Conservation (phyloP, 805 yeast species). For the Saccharomycopsis synnaedendra region DNA sequence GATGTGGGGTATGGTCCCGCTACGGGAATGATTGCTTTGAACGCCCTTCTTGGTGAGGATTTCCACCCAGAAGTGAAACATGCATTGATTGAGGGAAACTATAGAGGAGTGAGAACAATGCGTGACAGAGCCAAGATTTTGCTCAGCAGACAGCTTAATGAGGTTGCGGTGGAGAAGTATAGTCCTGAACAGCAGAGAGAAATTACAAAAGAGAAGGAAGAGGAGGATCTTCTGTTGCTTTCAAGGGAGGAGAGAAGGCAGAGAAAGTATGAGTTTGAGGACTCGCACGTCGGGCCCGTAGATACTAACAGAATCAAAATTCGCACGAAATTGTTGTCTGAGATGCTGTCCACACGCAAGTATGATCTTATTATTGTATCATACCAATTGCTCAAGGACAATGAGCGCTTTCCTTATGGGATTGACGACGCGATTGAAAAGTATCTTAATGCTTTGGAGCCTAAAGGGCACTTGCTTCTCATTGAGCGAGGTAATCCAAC, state of each 20-base stretch:
- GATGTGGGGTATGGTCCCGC: slow-evolving; percentile 90
- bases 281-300: slow-evolving; percentile 34
- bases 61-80: slow-evolving; percentile 56
- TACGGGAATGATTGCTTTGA: slow-evolving; percentile 79
- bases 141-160: slow-evolving; percentile 57
- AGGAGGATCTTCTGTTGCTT: slow-evolving; percentile 5
- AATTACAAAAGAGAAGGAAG: slow-evolving; percentile 8
- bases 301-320: slow-evolving; percentile 44
- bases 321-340: slow-evolving; percentile 42
- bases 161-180: slow-evolving; percentile 23
- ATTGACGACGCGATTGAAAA: slow-evolving; percentile 58
- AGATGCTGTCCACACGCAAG: slow-evolving; percentile 29
- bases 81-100: slow-evolving; percentile 56
- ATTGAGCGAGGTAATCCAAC: slow-evolving; percentile 83
- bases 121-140: slow-evolving; percentile 67
- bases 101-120: slow-evolving; percentile 68
- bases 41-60: slow-evolving; percentile 64
- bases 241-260: slow-evolving; percentile 6
- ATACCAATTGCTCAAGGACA: slow-evolving; percentile 59
- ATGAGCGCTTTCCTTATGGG: slow-evolving; percentile 54
- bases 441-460: slow-evolving; percentile 50
- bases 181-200: slow-evolving; percentile 11
- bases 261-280: slow-evolving; percentile 18
- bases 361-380: slow-evolving; percentile 80
- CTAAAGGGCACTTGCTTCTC: slow-evolving; percentile 69